These are phyloP conservation scores for Ophiognomonia clavigignenti-juglandacearum DNA, from an alignment of 2,329 filamentous ascomycete species.

Conservation along the genomic window DNA sequence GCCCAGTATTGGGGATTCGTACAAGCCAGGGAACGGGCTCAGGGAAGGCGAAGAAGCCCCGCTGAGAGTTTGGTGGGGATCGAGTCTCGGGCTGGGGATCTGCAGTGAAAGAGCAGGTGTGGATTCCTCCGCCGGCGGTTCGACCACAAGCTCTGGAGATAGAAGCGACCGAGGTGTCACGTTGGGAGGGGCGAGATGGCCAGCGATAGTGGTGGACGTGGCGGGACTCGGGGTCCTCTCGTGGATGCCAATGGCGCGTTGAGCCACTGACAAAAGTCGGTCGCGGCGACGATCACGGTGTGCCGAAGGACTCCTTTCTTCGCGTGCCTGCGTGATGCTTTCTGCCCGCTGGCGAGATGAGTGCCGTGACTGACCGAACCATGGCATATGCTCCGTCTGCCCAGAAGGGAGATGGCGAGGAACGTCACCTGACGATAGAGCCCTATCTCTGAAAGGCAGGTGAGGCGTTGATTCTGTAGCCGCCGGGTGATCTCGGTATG, in stretches of 20 bases:
- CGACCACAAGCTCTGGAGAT: conserved; percentile 17
- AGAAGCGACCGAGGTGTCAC: conserved; percentile 8
- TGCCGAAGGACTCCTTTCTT: background rate
- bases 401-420: conserved; percentile 26
- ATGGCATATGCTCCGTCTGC: background rate
- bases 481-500: conserved; percentile 10
- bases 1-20: conserved; percentile 47
- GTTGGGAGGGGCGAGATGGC: conserved; percentile 28
- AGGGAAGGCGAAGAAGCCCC: conserved; percentile 41
- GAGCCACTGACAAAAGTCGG: conserved; percentile 1
- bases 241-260: conserved; percentile 24
- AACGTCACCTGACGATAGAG: conserved; percentile 42
- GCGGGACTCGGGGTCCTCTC: conserved; percentile 17
- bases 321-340: background rate
- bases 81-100: conserved; percentile 41
- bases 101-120: conserved; percentile 28
- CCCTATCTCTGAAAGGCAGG: conserved; percentile 30
- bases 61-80: conserved; percentile 40
- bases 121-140: conserved; percentile 11
- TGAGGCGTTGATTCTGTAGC: conserved; percentile 4
- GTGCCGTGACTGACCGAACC: background rate
- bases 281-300: background rate
- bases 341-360: background rate
- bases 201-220: conserved; percentile 23
- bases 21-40: conserved; percentile 65